Conservation (phyloP, 495 filamentous ascomycete species). For the Hypoxylon perforatum region DNA sequence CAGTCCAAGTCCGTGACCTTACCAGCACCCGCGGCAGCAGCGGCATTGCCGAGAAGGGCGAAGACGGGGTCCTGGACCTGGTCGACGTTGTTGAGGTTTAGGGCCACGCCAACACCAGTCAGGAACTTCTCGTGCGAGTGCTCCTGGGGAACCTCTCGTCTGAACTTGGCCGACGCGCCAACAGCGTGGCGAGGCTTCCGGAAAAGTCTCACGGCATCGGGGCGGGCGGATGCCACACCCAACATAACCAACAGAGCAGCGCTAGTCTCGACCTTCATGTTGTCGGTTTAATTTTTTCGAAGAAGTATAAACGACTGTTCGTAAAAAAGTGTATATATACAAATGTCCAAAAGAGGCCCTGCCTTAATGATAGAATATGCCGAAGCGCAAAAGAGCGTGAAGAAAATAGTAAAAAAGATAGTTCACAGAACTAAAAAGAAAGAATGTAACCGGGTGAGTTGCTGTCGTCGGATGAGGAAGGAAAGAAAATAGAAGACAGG, state of each 20-base stretch:
- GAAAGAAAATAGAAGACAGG: constrained; percentile 19
- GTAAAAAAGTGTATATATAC: constrained; percentile 36
- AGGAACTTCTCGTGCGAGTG: constrained; percentile 71
- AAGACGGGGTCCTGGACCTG: constrained; percentile 70
- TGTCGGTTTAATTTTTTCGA: constrained; percentile 46
- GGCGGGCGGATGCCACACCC: constrained; percentile 48
- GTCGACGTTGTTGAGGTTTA: constrained; percentile 70
- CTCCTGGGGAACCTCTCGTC: constrained; percentile 70
- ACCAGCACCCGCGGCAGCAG: constrained; percentile 67
- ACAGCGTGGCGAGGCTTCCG: constrained; percentile 34
- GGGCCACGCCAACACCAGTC: constrained; percentile 52
- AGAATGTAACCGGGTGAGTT: constrained; percentile 47
- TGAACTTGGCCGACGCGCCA: constrained; percentile 40
- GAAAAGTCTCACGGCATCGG: constrained; percentile 51
- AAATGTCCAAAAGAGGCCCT: constrained; percentile 48
- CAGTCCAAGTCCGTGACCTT: constrained; percentile 69
- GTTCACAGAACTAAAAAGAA: constrained; percentile 63
- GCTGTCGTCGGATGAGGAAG: constrained; percentile 45
- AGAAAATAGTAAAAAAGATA: constrained; percentile 46
- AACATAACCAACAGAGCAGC: constrained; percentile 52
- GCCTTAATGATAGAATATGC: constrained; percentile 48
- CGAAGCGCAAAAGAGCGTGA: constrained; percentile 37
- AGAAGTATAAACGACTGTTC: constrained; percentile 41
- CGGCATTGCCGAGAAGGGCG: constrained; percentile 69
- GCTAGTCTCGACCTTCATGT: constrained; percentile 59